Base-by-base conservation (phyloP, 805 yeast species). In the Ogataea zsoltii region DNA sequence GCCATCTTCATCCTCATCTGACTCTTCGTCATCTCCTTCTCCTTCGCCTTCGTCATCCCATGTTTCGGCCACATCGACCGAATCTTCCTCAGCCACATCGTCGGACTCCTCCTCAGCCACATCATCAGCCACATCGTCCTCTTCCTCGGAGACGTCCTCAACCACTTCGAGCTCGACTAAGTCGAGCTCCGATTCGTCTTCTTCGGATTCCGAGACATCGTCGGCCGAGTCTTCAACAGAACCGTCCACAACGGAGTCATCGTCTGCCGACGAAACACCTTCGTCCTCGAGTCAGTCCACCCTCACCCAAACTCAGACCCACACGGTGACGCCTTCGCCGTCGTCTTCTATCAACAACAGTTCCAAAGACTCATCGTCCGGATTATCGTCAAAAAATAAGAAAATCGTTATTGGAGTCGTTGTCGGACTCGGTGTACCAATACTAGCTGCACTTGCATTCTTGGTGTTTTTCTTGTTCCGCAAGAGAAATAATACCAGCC, bases 351-450 rank as follows among this genome's bases (percentile, higher is more conserved):
- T 46, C 7, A 19, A 41, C n/a, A 31, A 40, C n/a, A 33, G 33
- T 14, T 31, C 46, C 12, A 26, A 41, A 17, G 33, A 50, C 2
- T 31, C 43, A 21, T 31, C 58, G 7, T 56, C 65, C 3, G 84
- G 84, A 0, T 64, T 82, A 7, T 71, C 83, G 1, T 57, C 69
- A 13, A 73, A 75, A 41, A 65, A 76, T 47, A 71, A 77, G 44
- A 75, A 75, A 45, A 74, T 83, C 29, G 79, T 84, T 18, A 74
- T 83, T 42, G 90, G 90, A 32, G 82, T 83, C 47, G 83, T 80
- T 23, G 83, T 84, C 5, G 90, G 90, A 44, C 75, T 85, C 12
- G 88, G 88, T 42, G 80, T 82, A 0, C 87, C 91, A 2, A 51
- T 77, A 0, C 60, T 82, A n/a, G 63, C 72, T 2, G 45, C 71